Conservation (phyloP, 495 filamentous ascomycete genomes). For the Astrocystis sublimbata region DNA sequence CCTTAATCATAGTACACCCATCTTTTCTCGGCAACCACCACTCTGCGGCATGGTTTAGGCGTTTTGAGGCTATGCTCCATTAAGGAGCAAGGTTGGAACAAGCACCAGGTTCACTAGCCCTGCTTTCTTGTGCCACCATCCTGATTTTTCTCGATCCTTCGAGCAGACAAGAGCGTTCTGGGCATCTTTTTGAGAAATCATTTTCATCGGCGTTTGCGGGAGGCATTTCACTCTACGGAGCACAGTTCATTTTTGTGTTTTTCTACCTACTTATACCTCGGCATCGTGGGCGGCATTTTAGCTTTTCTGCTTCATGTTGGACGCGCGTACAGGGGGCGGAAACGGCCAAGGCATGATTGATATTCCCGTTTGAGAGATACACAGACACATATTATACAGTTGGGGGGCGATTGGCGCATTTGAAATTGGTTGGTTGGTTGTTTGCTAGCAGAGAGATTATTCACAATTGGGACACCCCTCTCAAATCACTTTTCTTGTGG, state of each 20-base stretch:
- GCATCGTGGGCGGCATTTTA: constrained; percentile 16
- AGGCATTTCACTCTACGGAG: constrained; percentile 8
- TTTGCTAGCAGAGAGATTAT: constrained; percentile 4
- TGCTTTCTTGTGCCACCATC: background rate
- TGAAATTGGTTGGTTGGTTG: no score
- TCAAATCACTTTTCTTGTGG: constrained; percentile 1
- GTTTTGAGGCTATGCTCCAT: constrained; percentile 25
- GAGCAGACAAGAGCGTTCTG: constrained; percentile 12
- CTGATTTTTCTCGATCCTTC: background rate
- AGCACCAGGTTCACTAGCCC: background rate
- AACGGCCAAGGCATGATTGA: constrained; percentile 6
- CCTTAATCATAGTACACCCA: constrained; percentile 14
- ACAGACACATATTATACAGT: constrained; percentile 12
- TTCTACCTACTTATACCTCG: constrained; percentile 18
- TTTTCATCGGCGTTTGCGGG: constrained; percentile 19
- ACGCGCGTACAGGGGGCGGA: background rate
- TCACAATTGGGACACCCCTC: constrained; percentile 1
- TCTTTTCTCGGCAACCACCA: constrained; percentile 23
- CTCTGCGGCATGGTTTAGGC: constrained; percentile 29
- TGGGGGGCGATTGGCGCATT: constrained; percentile 8
- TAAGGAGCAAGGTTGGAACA: background rate
- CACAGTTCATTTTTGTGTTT: constrained; percentile 9
- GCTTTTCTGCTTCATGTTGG: no score
- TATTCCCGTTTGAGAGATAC: constrained; percentile 16
- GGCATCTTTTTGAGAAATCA: constrained; percentile 16